Evolutionary conservation across 176 grass and related monocot species (phyloP).

Genomic region (Poa annua): DNA sequence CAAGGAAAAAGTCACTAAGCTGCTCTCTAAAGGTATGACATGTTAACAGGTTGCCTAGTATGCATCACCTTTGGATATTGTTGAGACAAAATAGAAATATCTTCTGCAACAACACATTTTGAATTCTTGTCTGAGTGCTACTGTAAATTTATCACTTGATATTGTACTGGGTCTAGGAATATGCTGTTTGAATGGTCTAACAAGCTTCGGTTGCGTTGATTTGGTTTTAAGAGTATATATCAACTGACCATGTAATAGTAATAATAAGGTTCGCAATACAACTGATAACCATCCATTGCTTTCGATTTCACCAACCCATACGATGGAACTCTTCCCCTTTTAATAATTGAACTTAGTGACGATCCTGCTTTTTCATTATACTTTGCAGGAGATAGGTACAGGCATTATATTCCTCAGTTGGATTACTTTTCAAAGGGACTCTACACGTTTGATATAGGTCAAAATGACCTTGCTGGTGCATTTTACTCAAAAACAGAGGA

Average conservation of each 20-base stretch:
- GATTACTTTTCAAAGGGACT: slow-evolving; percentile 81
- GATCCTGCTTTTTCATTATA: slow-evolving; percentile 11
- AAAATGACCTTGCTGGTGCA: slow-evolving; percentile 93
- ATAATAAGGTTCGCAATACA: background rate
- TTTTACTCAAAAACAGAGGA: slow-evolving; percentile 94
- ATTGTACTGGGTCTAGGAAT: slow-evolving; percentile 21
- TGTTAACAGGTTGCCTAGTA: background rate
- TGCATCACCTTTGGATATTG: slow-evolving; percentile 27
- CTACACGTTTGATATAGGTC: slow-evolving; percentile 99
- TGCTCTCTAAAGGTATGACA: slow-evolving; percentile 65
- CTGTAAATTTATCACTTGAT: background rate
- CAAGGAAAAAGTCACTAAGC: slow-evolving; percentile 77
- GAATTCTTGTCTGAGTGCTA: slow-evolving; percentile 15
- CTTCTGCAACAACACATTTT: background rate
- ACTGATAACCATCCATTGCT: slow-evolving; percentile 19
- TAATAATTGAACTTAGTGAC: background rate
- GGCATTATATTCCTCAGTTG: slow-evolving; percentile 66
- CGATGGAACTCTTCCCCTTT: background rate
- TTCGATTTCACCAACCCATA: slow-evolving; percentile 20
- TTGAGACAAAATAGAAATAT: slow-evolving; percentile 32
- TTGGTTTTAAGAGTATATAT: slow-evolving; percentile 15
- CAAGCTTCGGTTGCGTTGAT: background rate
- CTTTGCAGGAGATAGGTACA: slow-evolving; percentile 66
- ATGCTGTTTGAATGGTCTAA: slow-evolving; percentile 13
- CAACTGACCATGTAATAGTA: background rate